These are phyloP conservation scores for Coniochaeta prunicola DNA, from an alignment of 2,329 filamentous ascomycete genomes.

Conservation along the genomic window DNA sequence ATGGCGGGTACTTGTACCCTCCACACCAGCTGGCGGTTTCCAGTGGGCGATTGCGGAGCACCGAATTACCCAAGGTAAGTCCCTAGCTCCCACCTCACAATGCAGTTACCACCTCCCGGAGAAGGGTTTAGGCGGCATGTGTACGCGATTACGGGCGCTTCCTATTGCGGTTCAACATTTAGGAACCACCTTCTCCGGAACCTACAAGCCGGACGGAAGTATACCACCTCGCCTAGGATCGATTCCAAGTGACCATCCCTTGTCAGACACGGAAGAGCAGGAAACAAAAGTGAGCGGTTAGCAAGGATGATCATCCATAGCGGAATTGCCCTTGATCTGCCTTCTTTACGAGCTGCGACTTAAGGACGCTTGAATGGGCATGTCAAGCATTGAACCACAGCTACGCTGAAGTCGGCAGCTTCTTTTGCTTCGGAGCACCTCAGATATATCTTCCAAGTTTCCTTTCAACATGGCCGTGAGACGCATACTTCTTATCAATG, in stretches of 20 bases:
- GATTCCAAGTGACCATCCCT: too few species aligned
- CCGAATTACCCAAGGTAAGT: too few species aligned
- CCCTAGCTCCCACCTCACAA: too few species aligned
- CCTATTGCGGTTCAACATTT: background rate
- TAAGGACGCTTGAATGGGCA: background rate
- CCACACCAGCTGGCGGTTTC: too few species aligned
- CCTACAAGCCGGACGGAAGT: background rate
- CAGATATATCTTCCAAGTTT: background rate
- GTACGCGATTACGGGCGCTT: background rate
- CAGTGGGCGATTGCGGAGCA: too few species aligned
- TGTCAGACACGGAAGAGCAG: too few species aligned
- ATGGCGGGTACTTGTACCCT: too few species aligned
- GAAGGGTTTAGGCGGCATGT: constrained; percentile 13
- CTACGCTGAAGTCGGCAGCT: background rate
- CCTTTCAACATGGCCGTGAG: constrained; percentile 17
- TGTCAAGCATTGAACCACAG: background rate
- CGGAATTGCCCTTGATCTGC: background rate
- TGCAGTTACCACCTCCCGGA: too few species aligned
- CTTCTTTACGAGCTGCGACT: background rate
- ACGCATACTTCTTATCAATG: constrained; percentile 66
- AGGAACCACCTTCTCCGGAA: too few species aligned
- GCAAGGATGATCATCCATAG: background rate
- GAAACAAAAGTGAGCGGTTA: background rate
- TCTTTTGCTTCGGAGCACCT: background rate
- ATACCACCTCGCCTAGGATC: background rate